Evolutionary conservation across 345 rosid species (phyloP), one percentile per base, ranked within the genome.

Genomic region (Bruguiera gymnorhiza): DNA sequence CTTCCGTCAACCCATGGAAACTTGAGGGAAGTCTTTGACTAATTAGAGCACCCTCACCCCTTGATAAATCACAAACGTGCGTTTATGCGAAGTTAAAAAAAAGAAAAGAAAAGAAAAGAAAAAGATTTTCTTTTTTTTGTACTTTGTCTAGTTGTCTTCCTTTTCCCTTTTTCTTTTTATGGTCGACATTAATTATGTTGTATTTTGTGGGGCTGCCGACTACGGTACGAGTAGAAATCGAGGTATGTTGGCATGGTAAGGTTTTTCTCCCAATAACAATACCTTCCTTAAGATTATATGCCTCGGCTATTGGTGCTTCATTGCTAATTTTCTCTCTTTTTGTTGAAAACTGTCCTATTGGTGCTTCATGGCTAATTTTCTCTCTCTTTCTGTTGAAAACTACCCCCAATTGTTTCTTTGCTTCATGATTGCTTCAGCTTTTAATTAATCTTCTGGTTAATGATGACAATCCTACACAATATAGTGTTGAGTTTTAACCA

Each of bases 361-460:
- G 29, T 55, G 24, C 30, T 55, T 21, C 24, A 3, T 4, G 4
- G 27, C 6, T 23, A 20, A 6, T 54, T 23, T 55, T 55, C 29
- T 55, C 18, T 24, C 20, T 26, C 4, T 62, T 36, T 13, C 29
- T 27, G 46, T 46, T 48, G 56, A 18, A 4, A 24, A 39, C 6
- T 23, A 59, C 19, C 21, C 26, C 19, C 52, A 2, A 24, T 37
- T 56, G 26, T 77, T 67, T 53, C 55, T 26, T 29, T 19, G 46
- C 70, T 59, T 62, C 72, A 73, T 80, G 52, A 80, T 80, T 62
- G 73, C 70, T 36, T 62, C 62, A 50, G 32, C 70, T 69, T 69
- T 52, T 39, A 30, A 31, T 70, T 67, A 71, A 71, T 71, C 76
- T 71, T 71, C 67, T n/a, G 18, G 34, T 60, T 67, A 76, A 80